Evolutionary conservation across 1,139 yeast genomes (phyloP).

Genomic region (Magnusiomyces suaveolens): DNA sequence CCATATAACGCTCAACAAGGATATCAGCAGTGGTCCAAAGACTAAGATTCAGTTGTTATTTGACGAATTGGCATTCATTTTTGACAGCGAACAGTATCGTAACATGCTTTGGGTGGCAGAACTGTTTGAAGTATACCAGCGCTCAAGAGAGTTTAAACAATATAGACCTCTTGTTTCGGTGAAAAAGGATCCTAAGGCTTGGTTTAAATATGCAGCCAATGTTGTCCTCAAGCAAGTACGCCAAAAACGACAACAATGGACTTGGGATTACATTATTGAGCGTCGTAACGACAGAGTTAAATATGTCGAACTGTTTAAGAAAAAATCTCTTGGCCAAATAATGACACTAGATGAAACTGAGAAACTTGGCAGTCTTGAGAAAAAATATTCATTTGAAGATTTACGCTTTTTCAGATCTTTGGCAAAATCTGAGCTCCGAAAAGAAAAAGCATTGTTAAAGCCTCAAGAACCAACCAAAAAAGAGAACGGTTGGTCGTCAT

Average conservation of each 20-base stretch:
- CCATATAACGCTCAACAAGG: constrained; percentile 72
- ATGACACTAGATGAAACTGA: constrained; percentile 34
- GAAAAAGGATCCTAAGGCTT: constrained; percentile 59
- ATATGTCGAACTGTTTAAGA: constrained; percentile 65
- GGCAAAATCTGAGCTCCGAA: constrained; percentile 56
- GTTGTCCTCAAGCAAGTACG: constrained; percentile 72
- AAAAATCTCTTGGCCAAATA: constrained; percentile 24
- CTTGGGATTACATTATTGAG: constrained; percentile 71
- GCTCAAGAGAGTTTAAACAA: constrained; percentile 65
- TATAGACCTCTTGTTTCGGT: constrained; percentile 56
- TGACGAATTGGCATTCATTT: constrained; percentile 75
- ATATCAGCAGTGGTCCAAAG: constrained; percentile 54
- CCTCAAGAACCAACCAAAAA: constrained; percentile 8
- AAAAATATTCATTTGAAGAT: constrained; percentile 59
- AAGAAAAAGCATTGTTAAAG: constrained; percentile 37
- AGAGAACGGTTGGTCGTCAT: constrained; percentile 27
- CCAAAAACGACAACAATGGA: constrained; percentile 70
- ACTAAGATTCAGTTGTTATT: constrained; percentile 67
- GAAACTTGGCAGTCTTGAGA: constrained; percentile 47
- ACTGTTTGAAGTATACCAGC: constrained; percentile 65
- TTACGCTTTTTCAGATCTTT: constrained; percentile 75
- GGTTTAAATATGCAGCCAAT: constrained; percentile 74
- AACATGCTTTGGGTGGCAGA: constrained; percentile 77
- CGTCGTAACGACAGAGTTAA: constrained; percentile 63
- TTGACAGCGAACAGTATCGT: constrained; percentile 77